Evolutionary conservation across 345 rosid species (phyloP), one percentile per base, ranked within the genome.

Genomic region (Aquilaria yunnanensis): DNA sequence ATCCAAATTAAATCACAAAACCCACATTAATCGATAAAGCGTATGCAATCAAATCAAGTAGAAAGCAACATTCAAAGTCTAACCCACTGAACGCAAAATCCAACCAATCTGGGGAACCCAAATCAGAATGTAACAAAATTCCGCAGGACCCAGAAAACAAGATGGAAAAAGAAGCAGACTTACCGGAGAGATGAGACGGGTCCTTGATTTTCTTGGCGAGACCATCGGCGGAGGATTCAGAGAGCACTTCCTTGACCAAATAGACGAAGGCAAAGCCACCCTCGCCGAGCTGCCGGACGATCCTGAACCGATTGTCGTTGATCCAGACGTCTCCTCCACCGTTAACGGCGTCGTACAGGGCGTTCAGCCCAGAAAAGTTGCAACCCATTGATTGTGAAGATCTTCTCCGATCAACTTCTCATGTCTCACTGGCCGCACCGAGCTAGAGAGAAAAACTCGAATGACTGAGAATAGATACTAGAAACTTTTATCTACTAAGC

Each of bases 311-410:
- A 81, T 91, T 88, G 60, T 88, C 97, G 62, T 91, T 90, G 87
- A 90, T 90, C 97, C 97, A 90, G 8, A 87, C 92, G 57, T 90
- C 97, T 51, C 86, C 96, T 63, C 89, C 96, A 0, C 96, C 89
- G 52, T 85, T 83, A 5, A 78, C 97, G 62, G 86, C 80, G 77
- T 84, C 96, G 88, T 91, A 91, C 2, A 91, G 74, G 57, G 96
- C 81, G 61, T 91, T 86, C 75, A 91, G 69, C 65, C 97, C 97
- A 7, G 97, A 91, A 73, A 91, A 86, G 60, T 86, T 61, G 75
- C 97, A 91, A 9, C 97, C 94, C 96, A 86, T 82, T 59, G 23
- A 69, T 67, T 4, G 32, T 23, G 41, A 14, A 57, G 67, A 61
- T 70, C 64, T 74, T 76, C 43, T 37, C 43, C 43, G 43, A 37